These are phyloP conservation scores for Aaosphaeria arxii DNA, from an alignment of 2,329 filamentous ascomycete genomes.

Conservation along the genomic window DNA sequence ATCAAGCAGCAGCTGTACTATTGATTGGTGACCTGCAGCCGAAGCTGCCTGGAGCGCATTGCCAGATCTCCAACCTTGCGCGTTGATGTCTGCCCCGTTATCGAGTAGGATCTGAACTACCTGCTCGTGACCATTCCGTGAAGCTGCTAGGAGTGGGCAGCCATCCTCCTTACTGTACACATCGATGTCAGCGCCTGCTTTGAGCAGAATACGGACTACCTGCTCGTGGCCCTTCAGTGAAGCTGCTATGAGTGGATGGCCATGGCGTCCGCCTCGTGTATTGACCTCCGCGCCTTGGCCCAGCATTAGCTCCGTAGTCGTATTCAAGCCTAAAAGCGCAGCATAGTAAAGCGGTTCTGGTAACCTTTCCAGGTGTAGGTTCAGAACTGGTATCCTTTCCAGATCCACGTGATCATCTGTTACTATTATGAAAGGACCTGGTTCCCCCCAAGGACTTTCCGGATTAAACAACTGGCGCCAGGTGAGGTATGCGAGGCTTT, in stretches of 20 bases:
- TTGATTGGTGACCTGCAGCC: background rate
- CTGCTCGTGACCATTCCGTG: slow-evolving; percentile 3
- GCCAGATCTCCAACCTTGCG: background rate
- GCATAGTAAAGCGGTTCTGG: background rate
- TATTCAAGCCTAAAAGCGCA: background rate
- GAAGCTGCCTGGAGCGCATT: background rate
- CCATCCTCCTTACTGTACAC: background rate
- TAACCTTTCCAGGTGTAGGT: too few relatives aligned
- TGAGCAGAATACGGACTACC: background rate
- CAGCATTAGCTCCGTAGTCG: slow-evolving; percentile 9
- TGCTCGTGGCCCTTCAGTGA: slow-evolving; percentile 1
- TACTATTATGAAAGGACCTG: too few relatives aligned
- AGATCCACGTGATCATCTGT: too few relatives aligned
- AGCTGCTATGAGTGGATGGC: slow-evolving; percentile 15
- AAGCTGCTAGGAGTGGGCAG: background rate
- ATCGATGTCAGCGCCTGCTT: background rate
- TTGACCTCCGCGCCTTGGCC: slow-evolving; percentile 10
- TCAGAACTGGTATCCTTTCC: too few relatives aligned
- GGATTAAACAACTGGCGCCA: slow-evolving; percentile 10
- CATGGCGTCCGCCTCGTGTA: slow-evolving; percentile 6
- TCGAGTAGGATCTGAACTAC: slow-evolving; percentile 9
- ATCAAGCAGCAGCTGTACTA: background rate
- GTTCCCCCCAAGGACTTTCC: background rate
- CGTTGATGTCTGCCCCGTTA: background rate
- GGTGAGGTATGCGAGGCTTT: slow-evolving; percentile 13